Percentiles rank a stretch among this genome's conserved stretches.
Conservation (phyloP, 495 filamentous ascomycete genomes). For the Durotheca rogersii region DNA sequence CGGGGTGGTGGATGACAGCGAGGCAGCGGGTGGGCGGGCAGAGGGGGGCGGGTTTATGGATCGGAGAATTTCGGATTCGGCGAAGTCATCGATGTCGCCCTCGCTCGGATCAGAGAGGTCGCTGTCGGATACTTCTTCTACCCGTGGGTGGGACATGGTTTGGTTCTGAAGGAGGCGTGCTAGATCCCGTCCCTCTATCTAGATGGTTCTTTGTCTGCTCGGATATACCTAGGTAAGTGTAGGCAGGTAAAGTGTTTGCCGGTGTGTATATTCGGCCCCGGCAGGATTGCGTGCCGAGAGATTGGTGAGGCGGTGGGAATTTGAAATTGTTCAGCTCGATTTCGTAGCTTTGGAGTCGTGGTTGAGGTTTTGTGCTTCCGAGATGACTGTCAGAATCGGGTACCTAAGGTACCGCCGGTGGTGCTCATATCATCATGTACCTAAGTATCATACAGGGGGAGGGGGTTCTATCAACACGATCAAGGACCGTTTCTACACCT, state of each 20-base stretch:
- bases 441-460: no score
- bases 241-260: no score
- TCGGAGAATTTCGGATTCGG: slow-evolving; percentile 49
- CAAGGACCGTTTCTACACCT: no score
- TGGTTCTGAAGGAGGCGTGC: slow-evolving; percentile 14
- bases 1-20: slow-evolving; percentile 24
- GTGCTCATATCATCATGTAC: no score
- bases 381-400: background rate
- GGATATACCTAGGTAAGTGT: no score
- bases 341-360: background rate
- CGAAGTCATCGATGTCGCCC: slow-evolving; percentile 60
- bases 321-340: background rate
- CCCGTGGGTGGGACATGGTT: slow-evolving; percentile 80
- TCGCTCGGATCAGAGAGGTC: slow-evolving; percentile 76
- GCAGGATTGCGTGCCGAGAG: no score
- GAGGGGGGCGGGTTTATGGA: slow-evolving; percentile 14
- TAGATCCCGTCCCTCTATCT: no score
- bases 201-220: no score
- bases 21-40: slow-evolving; percentile 27
- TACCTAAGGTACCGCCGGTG: no score
- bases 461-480: no score
- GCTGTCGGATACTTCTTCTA: slow-evolving; percentile 85
- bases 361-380: background rate
- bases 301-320: background rate
- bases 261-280: no score